phyloP scores from a whole-genome alignment of 352 stramenopile genomes.

The Plasmopara halstedii region DNA sequence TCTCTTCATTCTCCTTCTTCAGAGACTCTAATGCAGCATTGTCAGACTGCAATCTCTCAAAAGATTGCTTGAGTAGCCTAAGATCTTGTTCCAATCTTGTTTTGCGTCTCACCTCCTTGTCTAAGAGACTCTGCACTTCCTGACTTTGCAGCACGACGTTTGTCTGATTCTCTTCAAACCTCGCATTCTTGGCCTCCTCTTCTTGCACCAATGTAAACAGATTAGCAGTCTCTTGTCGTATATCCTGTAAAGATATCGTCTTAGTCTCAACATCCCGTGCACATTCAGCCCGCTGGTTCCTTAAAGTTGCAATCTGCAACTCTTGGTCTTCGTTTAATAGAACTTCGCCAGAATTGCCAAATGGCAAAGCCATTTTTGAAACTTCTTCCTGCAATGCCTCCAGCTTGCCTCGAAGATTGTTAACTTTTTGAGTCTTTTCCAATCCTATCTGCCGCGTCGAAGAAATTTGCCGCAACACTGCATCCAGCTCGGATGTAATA shows the following conservation, averaged over 20 bases:
- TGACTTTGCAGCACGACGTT: conserved; percentile 36
- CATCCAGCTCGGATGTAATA: conserved; percentile 60
- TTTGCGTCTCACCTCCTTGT: conserved; percentile 62
- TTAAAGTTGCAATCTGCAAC: conserved; percentile 57
- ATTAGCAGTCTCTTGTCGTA: conserved; percentile 58
- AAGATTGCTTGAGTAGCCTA: conserved; percentile 55
- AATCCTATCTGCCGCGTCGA: conserved; percentile 47
- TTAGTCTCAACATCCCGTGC: conserved; percentile 67
- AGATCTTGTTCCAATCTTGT: conserved; percentile 58
- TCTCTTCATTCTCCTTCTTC: conserved; percentile 55
- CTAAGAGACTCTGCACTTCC: conserved; percentile 52
- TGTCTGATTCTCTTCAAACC: conserved; percentile 46
- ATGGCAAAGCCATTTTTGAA: conserved; percentile 43
- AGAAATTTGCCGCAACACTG: conserved; percentile 53
- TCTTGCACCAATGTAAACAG: conserved; percentile 52
- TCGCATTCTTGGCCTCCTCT: conserved; percentile 51
- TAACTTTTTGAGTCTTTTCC: conserved; percentile 73
- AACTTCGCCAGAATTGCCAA: conserved; percentile 26
- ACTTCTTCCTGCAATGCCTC: conserved; percentile 59
- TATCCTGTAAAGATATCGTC: conserved; percentile 52
- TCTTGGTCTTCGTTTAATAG: conserved; percentile 69
- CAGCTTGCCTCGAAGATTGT: conserved; percentile 52
- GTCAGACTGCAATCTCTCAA: conserved; percentile 43
- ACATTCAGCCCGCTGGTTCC: conserved; percentile 59
- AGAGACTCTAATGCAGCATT: conserved; percentile 31